Percentiles rank a stretch among this genome's conserved stretches.
phyloP scores from a whole-genome alignment of 163 green algal species.

The Chlorella variabilis region DNA sequence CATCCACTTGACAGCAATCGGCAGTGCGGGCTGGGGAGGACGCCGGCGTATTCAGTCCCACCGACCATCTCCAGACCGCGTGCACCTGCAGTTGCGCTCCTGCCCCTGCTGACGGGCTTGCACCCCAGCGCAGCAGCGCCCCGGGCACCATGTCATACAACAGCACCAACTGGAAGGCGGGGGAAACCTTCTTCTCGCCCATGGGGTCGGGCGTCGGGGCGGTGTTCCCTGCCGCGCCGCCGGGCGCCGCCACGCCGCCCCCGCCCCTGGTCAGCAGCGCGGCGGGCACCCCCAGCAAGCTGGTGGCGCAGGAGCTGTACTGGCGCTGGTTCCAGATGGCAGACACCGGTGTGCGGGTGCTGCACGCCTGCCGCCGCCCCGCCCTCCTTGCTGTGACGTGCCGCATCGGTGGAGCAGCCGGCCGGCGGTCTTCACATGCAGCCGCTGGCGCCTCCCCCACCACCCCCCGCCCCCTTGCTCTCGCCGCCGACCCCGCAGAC shows the following conservation, averaged over 20 bases:
- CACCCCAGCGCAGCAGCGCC: neutral
- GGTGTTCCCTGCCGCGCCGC: neutral
- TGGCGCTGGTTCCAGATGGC: constrained; percentile 52
- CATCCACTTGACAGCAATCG: too few relatives aligned
- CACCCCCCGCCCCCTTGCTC: too few relatives aligned
- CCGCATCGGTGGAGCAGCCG: too few relatives aligned
- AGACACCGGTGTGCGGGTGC: constrained; percentile 39
- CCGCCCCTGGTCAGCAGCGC: neutral
- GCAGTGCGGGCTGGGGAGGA: too few relatives aligned
- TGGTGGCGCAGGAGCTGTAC: constrained; percentile 40
- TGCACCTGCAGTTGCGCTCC: too few relatives aligned
- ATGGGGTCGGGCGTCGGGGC: constrained; percentile 6
- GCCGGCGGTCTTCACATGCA: too few relatives aligned
- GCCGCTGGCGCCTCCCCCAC: too few relatives aligned
- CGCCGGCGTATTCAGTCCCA: too few relatives aligned
- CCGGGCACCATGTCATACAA: neutral
- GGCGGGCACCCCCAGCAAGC: constrained; percentile 14
- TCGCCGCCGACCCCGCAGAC: too few relatives aligned
- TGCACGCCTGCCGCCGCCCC: neutral
- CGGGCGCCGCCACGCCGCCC: neutral
- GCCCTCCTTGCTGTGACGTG: too few relatives aligned
- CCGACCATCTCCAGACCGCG: neutral
- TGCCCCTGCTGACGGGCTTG: neutral
- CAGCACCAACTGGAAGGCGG: neutral
- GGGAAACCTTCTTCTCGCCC: constrained; percentile 26